Base-by-base conservation (phyloP, 2,329 filamentous ascomycete genomes). In the Neoscytalidium dimidiatum region DNA sequence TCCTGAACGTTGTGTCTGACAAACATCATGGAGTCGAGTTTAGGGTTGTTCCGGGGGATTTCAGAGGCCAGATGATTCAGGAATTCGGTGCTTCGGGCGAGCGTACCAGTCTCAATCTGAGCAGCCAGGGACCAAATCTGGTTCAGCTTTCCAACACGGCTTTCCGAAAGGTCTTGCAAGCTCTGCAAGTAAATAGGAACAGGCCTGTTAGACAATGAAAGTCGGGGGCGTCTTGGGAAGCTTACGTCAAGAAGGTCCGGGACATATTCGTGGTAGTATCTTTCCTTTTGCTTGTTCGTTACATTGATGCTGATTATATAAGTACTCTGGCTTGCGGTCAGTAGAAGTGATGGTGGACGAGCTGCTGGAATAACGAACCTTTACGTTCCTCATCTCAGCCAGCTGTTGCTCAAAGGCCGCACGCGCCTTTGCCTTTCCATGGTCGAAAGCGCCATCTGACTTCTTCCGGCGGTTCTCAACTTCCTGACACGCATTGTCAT, bases 1-100 rank as follows among this genome's bases (percentile, higher is more conserved):
- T 85, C 81, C 26, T 87, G 86, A 70, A 91, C 88, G 73, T 99
- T 99, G 81, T 99, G 95, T 67, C 91, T 89, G 65, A 96, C 89
- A 77, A 97, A 99, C 95, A 99, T 99, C 85, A 97, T 92, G 21
- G 93, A 96, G 78, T 99, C 96, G 44, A 99, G 85, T 51, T 90
- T 85, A 9, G 95, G 95, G 67, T 91, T 86, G 75, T 99, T 99
- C 65, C 94, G 87, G 13, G 90, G 86, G 57, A 99, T 95, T 74
- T 98, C 94, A 65, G 87, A 84, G 4, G 88, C 83, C 11, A 97
- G 85, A 69, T 90, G 88, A 31, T 90, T 84, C 69, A 96, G 82
- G 67, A 92, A 86, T 43, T 87, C 86, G 3, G 86, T 87, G 74
- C 92, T 94, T 69, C 90, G 87, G 66, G 88, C 85, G 53, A 97